Percentiles rank a stretch among this genome's conserved stretches.
These are phyloP conservation scores for Rhizopus sp. DNA, from an alignment of 371 early-diverging fungal species.

Conservation along the genomic window DNA sequence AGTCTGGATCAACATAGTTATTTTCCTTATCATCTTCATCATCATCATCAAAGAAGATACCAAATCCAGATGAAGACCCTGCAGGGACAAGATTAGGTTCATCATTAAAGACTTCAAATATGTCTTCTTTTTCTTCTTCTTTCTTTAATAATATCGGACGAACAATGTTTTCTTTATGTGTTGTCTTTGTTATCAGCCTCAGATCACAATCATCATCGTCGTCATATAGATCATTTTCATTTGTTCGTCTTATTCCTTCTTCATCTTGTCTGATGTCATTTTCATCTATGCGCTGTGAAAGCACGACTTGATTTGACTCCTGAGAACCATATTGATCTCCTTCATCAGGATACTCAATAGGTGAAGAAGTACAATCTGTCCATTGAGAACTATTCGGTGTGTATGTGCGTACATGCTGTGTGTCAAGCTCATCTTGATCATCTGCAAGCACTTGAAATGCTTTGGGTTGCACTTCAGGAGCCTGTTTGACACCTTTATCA, in stretches of 20 bases:
- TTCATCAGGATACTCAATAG: constrained; percentile 4
- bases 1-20: not conserved
- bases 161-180: not conserved
- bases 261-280: not conserved
- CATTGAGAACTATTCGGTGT: not conserved
- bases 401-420: constrained; percentile 4
- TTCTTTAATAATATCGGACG: not conserved
- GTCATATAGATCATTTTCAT: not conserved
- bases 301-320: no score
- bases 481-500: constrained; percentile 8
- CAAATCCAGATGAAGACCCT: not conserved
- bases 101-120: not conserved
- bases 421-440: not conserved
- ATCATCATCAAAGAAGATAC: not conserved
- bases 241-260: not conserved
- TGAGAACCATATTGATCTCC: not conserved
- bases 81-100: not conserved
- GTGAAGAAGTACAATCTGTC: constrained; percentile 8
- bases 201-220: not conserved
- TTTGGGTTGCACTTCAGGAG: not conserved
- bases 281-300: not conserved
- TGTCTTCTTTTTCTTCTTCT: not conserved
- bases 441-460: not conserved
- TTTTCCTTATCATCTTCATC: not conserved
- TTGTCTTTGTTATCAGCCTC: not conserved